Evolutionary conservation across 345 rosid species (phyloP).

Genomic region (Trapa bicornis): DNA sequence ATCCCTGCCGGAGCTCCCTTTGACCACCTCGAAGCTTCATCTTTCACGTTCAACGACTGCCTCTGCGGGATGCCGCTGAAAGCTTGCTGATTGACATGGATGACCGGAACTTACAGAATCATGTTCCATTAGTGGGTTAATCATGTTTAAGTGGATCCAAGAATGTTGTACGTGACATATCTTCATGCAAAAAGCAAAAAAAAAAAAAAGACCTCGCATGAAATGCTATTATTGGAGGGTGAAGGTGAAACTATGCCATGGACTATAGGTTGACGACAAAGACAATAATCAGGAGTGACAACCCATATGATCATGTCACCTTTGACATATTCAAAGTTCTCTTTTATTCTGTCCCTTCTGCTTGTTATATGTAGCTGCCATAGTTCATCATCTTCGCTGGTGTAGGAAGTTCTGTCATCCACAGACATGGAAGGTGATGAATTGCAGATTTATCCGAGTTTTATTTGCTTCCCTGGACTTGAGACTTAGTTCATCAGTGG

Average conservation of each 20-base stretch:
- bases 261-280: too few species aligned
- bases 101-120: not conserved
- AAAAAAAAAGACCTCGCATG: not conserved
- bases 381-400: too few species aligned
- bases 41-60: slow-evolving; percentile 29
- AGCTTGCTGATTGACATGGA: not conserved
- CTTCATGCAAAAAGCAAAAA: not conserved
- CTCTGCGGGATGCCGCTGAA: slow-evolving; percentile 37
- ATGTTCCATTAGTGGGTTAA: not conserved
- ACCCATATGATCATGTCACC: too few species aligned
- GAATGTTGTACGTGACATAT: not conserved
- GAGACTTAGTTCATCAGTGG: not conserved
- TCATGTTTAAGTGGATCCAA: not conserved
- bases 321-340: too few species aligned
- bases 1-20: slow-evolving; percentile 32
- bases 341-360: too few species aligned
- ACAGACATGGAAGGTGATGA: too few species aligned
- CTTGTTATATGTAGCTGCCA: too few species aligned
- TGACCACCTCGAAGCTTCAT: slow-evolving; percentile 33
- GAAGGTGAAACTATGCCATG: too few species aligned
- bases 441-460: too few species aligned
- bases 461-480: too few species aligned
- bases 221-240: not conserved
- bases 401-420: too few species aligned
- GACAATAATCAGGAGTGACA: too few species aligned